Base-by-base conservation (phyloP, 192 early-diverging fungal species). In the Paraglomus brasilianum region DNA sequence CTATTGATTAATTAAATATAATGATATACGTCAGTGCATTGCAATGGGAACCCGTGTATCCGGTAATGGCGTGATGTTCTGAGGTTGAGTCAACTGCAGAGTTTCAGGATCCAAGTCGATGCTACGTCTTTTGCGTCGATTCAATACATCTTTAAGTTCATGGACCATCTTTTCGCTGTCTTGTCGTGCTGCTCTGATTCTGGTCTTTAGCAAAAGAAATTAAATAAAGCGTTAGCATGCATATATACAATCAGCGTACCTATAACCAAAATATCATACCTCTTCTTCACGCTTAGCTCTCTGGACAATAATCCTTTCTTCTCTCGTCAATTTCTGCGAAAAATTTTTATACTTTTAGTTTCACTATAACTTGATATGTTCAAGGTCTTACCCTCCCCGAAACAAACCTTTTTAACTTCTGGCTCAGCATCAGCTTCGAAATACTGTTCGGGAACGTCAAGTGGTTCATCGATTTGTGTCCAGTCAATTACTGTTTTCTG, bases 131-230 rank as follows among this genome's bases (percentile, higher is more conserved):
- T 71, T 76, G 19, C 85, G 72, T 52, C 77, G 72, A 49, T 60
- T 75, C 22, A 86, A 63, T 17, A 86, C 85, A 74, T 77, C 78
- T 46, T 86, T 86, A 19, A 86, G 60, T 57, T 86, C 85, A 62
- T 80, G 75, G 0, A 86, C 81, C 82, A 86, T 84, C 45, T 77
- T 80, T 47, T 82, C 72, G 13, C 74, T 74, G 36, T 86, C 78
- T 10, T 69, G 13, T 52, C 70, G 62, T 6, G 57, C 46, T 7
- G 59, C 36, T 41, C 60, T 76, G 42, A 58, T 72, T 22, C 66
- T 65, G 5, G 73, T 53, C 78, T 80, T 68, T 22, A 38, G n/a
- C n/a, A n/a, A n/a, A n/a, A n/a, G 21, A 30, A 1, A 30, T 56
- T 3, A 10, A 30, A 56, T 56, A 56, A 30, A 30, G 36, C 53